phyloP scores from a whole-genome alignment of 2,329 filamentous ascomycete species.

The Apiospora koreana region DNA sequence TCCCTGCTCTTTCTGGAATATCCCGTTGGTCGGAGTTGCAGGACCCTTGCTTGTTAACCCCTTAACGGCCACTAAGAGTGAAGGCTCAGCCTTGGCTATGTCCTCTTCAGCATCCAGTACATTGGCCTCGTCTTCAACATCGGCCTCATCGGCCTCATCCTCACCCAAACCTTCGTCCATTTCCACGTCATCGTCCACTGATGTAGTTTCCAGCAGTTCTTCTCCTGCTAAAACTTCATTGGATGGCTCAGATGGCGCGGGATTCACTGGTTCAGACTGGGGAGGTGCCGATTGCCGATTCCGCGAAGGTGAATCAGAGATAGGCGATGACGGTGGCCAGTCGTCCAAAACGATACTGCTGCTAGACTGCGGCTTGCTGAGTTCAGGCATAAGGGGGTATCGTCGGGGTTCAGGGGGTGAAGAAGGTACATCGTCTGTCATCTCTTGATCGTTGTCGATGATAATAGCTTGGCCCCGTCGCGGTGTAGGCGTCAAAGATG shows the following conservation, averaged over 20 bases:
- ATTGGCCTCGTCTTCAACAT: conserved; percentile 13
- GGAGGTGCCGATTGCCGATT: conserved; percentile 21
- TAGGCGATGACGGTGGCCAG: conserved; percentile 60
- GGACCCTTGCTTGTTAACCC: not conserved
- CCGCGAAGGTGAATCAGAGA: conserved; percentile 50
- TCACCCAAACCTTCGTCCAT: not conserved
- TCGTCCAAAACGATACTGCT: conserved; percentile 42
- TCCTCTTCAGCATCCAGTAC: not conserved
- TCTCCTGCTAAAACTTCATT: not conserved
- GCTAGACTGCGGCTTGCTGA: conserved; percentile 47
- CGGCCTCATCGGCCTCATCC: conserved; percentile 9
- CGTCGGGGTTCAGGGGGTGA: conserved; percentile 58
- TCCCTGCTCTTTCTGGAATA: not conserved
- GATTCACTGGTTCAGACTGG: not conserved
- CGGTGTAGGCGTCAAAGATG: conserved; percentile 63
- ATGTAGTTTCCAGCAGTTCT: not conserved
- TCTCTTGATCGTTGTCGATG: conserved; percentile 45
- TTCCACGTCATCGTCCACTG: not conserved
- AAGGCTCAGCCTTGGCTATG: not conserved
- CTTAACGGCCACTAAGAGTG: not conserved
- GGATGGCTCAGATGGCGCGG: not conserved
- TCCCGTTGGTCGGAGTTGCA: not conserved
- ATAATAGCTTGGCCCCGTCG: conserved; percentile 54
- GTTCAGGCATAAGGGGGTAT: conserved; percentile 53
- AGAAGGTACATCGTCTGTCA: conserved; percentile 55